phyloP scores from a whole-genome alignment of 202 grass and related monocot genomes.

The Dendrocalamus latiflorus region DNA sequence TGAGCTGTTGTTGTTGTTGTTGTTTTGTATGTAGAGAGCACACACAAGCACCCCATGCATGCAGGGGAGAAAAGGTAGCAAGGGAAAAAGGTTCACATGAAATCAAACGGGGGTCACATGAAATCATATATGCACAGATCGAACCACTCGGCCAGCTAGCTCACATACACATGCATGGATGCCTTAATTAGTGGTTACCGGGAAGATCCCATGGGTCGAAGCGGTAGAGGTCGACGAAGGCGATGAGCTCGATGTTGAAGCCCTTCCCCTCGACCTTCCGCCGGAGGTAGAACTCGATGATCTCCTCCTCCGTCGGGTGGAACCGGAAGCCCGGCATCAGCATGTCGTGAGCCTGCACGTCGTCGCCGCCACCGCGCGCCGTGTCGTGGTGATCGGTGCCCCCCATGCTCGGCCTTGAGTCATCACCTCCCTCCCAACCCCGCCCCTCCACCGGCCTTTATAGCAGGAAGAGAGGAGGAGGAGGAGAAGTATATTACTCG shows the following conservation, averaged over 20 bases:
- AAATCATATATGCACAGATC: conserved; percentile 26
- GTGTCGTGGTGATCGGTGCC: conserved; percentile 9
- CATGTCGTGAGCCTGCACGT: too few species aligned
- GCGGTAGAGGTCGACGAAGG: conserved; percentile 81
- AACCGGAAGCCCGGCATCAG: conserved; percentile 96
- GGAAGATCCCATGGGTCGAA: conserved; percentile 95
- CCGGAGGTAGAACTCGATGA: conserved; percentile 98
- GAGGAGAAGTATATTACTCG: background rate
- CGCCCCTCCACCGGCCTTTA: conserved; percentile 30
- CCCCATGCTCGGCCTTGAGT: conserved; percentile 29
- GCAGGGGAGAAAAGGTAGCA: background rate
- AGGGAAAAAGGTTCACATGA: conserved; percentile 18
- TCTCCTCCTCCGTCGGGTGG: conserved; percentile 94
- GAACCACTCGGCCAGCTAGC: background rate
- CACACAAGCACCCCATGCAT: background rate
- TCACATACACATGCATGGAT: background rate
- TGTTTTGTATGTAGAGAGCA: background rate
- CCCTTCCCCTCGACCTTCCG: conserved; percentile 82
- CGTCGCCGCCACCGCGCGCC: conserved; percentile 30
- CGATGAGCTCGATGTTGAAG: conserved; percentile 94
- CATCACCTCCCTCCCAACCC: conserved; percentile 27
- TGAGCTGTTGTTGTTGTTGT: conserved; percentile 30
- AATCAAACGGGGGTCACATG: background rate
- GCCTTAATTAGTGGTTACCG: conserved; percentile 38
- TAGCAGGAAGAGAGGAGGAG: background rate